Base-by-base conservation (phyloP, 2,329 filamentous ascomycete species). In the Ramularia endophylla region DNA sequence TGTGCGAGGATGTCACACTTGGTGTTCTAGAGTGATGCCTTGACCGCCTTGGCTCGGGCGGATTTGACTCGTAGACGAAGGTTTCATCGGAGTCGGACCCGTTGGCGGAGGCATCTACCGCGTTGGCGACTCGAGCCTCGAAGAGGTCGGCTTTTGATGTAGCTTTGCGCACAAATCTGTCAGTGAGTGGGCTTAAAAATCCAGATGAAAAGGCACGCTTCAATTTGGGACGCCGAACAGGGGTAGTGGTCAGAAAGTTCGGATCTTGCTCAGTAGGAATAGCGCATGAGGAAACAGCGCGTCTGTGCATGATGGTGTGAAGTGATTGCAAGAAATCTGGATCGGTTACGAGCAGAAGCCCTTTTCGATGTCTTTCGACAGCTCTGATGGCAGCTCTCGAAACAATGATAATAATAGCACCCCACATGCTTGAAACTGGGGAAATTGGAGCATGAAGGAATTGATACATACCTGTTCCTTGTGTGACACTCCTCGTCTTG, bases 1-100 rank as follows among this genome's bases (percentile, higher is more conserved):
- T 87, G 15, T 72, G 72, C 55, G 78, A 72, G 9, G 90, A 97
- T 3, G 90, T 94, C 31, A 88, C 85, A 64, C 89, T 97, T 5
- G 92, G 92, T 1, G 92, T 98, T 48, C 92, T 80, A 15, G 90
- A 97, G 66, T 97, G 90, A 64, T 90, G 87, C 47, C 88, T 78
- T 38, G 87, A 85, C 38, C 76, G 70, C 20, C 74, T 65, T 17
- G 72, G 69, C 52, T 81, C 79, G 11, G 76, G 74, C 8, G 90
- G 92, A 58, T 98, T 98, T 18, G 92, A 97, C 65, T 98, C 92
- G 67, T 98, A 98, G 12, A 98, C 92, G 64, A 97, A 98, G 0
- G 92, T 97, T 65, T 97, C 92, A 58, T 95, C 92, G 1, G 90
- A 97, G 63, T 98, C 92, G 5, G 90, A 95, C 9, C 90, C 94